These are phyloP conservation scores for Achaetomium macrosporum DNA, from an alignment of 2,329 filamentous ascomycete genomes.

Conservation along the genomic window DNA sequence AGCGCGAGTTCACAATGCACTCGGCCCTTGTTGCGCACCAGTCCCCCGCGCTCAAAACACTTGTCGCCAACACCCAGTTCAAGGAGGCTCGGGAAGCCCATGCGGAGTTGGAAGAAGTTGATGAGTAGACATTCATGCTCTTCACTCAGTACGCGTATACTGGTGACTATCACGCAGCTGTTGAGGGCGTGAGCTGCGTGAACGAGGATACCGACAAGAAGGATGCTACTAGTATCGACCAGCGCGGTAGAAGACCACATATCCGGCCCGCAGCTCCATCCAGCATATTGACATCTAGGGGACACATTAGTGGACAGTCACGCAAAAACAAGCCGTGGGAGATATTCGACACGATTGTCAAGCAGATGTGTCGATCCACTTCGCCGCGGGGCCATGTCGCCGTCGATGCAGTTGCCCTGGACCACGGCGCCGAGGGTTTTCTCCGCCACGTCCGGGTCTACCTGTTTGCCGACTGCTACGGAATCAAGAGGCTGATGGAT, in stretches of 20 bases:
- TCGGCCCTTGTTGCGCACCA: constrained; percentile 38
- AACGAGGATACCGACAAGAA: not conserved
- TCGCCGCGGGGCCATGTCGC: not conserved
- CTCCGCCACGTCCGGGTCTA: constrained; percentile 36
- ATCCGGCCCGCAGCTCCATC: too few relatives aligned
- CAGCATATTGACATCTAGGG: too few relatives aligned
- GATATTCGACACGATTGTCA: not conserved
- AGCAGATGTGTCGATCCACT: not conserved
- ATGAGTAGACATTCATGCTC: constrained; percentile 42
- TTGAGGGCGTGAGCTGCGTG: not conserved
- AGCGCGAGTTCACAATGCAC: constrained; percentile 42
- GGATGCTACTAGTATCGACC: not conserved
- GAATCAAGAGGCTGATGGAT: constrained; percentile 29
- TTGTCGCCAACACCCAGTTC: constrained; percentile 39
- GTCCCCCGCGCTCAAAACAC: constrained; percentile 36
- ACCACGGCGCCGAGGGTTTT: constrained; percentile 26
- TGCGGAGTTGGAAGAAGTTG: constrained; percentile 39
- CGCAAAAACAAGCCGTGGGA: not conserved
- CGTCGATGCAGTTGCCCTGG: not conserved
- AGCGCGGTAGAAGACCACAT: too few relatives aligned
- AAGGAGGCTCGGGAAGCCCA: constrained; percentile 38
- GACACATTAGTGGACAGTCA: too few relatives aligned
- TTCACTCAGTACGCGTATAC: constrained; percentile 47
- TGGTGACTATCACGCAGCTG: constrained; percentile 36
- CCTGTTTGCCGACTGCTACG: constrained; percentile 36